Conservation (phyloP, 2,329 filamentous ascomycete species). For the Bimuria novae-zelandiae region DNA sequence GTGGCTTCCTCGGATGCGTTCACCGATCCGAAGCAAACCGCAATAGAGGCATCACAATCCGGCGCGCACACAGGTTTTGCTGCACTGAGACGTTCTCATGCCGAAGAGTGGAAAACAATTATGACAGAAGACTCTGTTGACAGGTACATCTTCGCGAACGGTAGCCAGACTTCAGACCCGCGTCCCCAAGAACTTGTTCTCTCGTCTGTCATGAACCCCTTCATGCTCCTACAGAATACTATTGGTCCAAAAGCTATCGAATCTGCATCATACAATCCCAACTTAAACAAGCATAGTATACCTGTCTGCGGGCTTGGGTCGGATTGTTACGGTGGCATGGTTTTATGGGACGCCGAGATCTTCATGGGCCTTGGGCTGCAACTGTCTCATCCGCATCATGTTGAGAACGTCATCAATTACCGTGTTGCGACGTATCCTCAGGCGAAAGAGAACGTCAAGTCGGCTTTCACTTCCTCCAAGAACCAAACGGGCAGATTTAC, state of each 20-base stretch:
- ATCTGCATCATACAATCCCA: constrained; percentile 53
- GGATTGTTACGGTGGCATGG: constrained; percentile 68
- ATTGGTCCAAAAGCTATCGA: constrained; percentile 59
- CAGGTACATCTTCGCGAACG: constrained; percentile 61
- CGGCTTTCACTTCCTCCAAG: constrained; percentile 61
- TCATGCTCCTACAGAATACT: constrained; percentile 61
- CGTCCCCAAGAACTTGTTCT: constrained; percentile 63
- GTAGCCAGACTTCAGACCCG: constrained; percentile 60
- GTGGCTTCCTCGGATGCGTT: constrained; percentile 72
- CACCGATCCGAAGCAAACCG: constrained; percentile 58
- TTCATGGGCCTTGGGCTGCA: constrained; percentile 72
- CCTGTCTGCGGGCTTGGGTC: constrained; percentile 70
- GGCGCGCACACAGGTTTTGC: constrained; percentile 61
- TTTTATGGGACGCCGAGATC: constrained; percentile 70
- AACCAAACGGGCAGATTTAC: constrained; percentile 63
- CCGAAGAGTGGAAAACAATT: constrained; percentile 64
- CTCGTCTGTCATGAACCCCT: constrained; percentile 59
- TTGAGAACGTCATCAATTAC: constrained; percentile 68
- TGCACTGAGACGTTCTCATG: constrained; percentile 60
- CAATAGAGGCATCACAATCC: constrained; percentile 58
- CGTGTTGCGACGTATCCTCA: constrained; percentile 63
- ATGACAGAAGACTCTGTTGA: constrained; percentile 67
- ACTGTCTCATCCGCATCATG: constrained; percentile 64
- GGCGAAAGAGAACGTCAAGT: constrained; percentile 63
- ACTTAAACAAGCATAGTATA: constrained; percentile 66